Percentiles rank a stretch among this genome's conserved stretches.
Evolutionary conservation across 2,329 filamentous ascomycete genomes (phyloP).

Genomic region (Plenodomus biglobosus): DNA sequence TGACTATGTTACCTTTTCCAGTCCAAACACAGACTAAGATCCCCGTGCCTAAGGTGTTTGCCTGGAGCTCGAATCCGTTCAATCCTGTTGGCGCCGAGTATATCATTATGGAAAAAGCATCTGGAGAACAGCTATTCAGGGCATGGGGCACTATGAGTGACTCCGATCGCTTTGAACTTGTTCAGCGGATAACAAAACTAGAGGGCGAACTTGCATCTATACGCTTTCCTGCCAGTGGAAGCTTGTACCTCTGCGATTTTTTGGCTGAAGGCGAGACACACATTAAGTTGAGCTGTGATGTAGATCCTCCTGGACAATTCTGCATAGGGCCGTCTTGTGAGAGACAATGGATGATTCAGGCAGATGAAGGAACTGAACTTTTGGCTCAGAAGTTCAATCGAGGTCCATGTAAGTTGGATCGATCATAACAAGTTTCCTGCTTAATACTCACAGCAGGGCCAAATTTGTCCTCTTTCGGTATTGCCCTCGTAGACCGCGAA

Average conservation of each 20-base stretch:
- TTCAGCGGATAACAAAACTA: constrained; percentile 27
- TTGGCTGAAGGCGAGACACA: constrained; percentile 9
- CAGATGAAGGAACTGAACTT: background rate
- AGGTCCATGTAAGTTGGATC: constrained; percentile 25
- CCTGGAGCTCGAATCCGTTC: constrained; percentile 24
- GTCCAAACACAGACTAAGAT: constrained; percentile 17
- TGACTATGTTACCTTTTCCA: background rate
- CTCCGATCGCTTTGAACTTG: constrained; percentile 36
- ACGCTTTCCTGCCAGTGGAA: constrained; percentile 39
- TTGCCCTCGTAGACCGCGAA: constrained; percentile 45
- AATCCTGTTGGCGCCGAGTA: constrained; percentile 40
- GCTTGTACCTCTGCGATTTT: constrained; percentile 27
- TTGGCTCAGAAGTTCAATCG: constrained; percentile 10
- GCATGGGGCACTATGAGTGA: constrained; percentile 34
- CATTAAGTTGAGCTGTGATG: constrained; percentile 6
- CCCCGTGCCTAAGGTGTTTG: constrained; percentile 33
- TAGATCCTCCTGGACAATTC: constrained; percentile 17
- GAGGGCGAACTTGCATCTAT: constrained; percentile 33
- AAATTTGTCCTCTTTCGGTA: constrained; percentile 40
- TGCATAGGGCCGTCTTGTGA: constrained; percentile 34
- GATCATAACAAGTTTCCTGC: constrained; percentile 38
- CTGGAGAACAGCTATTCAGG: constrained; percentile 35
- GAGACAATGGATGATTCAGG: constrained; percentile 9
- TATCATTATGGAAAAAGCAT: constrained; percentile 41
- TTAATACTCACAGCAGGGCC: constrained; percentile 37